These are phyloP conservation scores for Elsinoe perseae DNA, from an alignment of 2,329 filamentous ascomycete genomes.

Conservation along the genomic window DNA sequence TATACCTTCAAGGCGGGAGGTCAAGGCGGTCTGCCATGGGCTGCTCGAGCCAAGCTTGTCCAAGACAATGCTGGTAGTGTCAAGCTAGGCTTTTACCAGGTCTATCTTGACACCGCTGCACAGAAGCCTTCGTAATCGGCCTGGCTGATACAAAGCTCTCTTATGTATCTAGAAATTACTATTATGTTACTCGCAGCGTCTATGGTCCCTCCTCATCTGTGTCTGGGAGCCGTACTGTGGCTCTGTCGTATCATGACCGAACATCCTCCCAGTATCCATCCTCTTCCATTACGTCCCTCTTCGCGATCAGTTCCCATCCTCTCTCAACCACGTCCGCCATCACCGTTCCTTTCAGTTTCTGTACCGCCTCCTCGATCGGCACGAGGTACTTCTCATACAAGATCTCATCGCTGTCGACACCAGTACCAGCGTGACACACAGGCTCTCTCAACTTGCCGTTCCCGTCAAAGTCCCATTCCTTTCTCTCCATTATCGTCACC, in stretches of 20 bases:
- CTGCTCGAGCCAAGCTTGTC: conserved; percentile 46
- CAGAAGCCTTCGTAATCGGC: conserved; percentile 11
- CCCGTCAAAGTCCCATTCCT: conserved; percentile 30
- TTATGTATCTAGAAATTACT: background rate
- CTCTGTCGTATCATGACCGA: too few relatives aligned
- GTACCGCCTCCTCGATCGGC: conserved; percentile 36
- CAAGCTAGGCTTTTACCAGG: conserved; percentile 48
- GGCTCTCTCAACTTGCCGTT: conserved; percentile 38
- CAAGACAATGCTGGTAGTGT: conserved; percentile 45
- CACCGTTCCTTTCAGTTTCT: conserved; percentile 33
- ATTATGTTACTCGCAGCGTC: background rate
- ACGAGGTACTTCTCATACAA: conserved; percentile 38
- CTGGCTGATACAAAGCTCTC: background rate
- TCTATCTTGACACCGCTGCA: conserved; percentile 41
- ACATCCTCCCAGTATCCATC: background rate
- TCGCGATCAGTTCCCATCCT: conserved; percentile 39
- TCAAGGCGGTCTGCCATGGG: conserved; percentile 44
- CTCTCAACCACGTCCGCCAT: conserved; percentile 40
- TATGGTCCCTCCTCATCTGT: too few relatives aligned
- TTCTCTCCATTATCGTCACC: conserved; percentile 33
- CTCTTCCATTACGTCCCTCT: conserved; percentile 30
- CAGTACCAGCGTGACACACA: conserved; percentile 39
- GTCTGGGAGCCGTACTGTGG: too few relatives aligned
- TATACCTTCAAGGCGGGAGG: conserved; percentile 47
- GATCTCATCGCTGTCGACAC: conserved; percentile 42